A percentile compares a stretch with the other conserved stretches of the same genome.
Evolutionary conservation across 2,329 filamentous ascomycete genomes (phyloP).

Genomic region (Diaporthe sp.): DNA sequence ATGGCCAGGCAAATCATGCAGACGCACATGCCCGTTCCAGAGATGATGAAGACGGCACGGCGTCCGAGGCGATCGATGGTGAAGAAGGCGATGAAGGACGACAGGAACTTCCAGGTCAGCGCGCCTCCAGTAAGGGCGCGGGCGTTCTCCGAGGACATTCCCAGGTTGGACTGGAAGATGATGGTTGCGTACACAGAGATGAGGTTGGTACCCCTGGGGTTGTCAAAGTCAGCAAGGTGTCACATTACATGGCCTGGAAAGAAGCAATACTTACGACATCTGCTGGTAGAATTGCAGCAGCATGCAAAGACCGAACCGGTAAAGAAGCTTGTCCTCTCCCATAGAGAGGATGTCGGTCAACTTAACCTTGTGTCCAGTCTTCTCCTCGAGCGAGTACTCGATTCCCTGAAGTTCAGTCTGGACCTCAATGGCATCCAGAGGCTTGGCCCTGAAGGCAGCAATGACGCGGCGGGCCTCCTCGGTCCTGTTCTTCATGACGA

Average conservation of each 20-base stretch:
- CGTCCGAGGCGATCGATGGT: slow-evolving; percentile 66
- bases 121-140: slow-evolving; percentile 62
- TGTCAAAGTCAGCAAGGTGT: background rate
- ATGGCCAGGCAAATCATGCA: slow-evolving; percentile 70
- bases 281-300: slow-evolving; percentile 65
- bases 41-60: slow-evolving; percentile 65
- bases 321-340: slow-evolving; percentile 64
- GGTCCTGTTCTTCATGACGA: slow-evolving; percentile 39
- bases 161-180: slow-evolving; percentile 58
- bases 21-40: slow-evolving; percentile 64
- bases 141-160: slow-evolving; percentile 53
- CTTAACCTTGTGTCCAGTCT: slow-evolving; percentile 52
- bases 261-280: slow-evolving; percentile 52
- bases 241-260: background rate
- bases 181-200: slow-evolving; percentile 62
- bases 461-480: slow-evolving; percentile 41
- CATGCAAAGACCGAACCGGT: slow-evolving; percentile 65
- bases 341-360: slow-evolving; percentile 62
- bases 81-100: slow-evolving; percentile 63
- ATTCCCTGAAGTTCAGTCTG: slow-evolving; percentile 40
- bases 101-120: slow-evolving; percentile 70
- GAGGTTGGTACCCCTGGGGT: slow-evolving; percentile 57
- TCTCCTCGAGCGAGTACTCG: slow-evolving; percentile 48
- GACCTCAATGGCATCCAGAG: slow-evolving; percentile 38
- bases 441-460: slow-evolving; percentile 41